phyloP scores from a whole-genome alignment of 2,329 filamentous ascomycete genomes.

The Cordyceps fumosorosea region DNA sequence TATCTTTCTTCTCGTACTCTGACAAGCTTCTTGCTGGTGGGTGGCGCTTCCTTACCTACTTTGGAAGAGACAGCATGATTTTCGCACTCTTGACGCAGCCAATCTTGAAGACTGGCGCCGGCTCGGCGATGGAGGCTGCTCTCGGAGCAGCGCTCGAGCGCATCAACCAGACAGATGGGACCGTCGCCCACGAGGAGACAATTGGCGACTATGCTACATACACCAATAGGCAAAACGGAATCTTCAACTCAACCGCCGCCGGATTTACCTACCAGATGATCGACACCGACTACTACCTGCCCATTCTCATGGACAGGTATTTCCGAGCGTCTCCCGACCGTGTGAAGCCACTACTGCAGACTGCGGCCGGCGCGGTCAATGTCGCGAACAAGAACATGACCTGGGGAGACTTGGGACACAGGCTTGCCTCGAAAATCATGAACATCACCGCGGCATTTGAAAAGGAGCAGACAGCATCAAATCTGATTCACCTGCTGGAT shows the following conservation, averaged over 20 bases:
- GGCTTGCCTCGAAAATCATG: conserved; percentile 54
- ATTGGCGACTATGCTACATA: conserved; percentile 60
- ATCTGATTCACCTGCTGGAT: conserved; percentile 51
- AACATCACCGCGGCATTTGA: conserved; percentile 48
- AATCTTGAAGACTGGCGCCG: conserved; percentile 48
- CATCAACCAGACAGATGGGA: conserved; percentile 52
- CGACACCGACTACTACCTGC: conserved; percentile 56
- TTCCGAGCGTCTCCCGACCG: conserved; percentile 39
- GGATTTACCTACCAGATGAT: conserved; percentile 56
- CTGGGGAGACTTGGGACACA: conserved; percentile 44
- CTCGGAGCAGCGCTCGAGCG: conserved; percentile 55
- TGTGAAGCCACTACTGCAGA: conserved; percentile 30
- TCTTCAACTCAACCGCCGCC: conserved; percentile 41
- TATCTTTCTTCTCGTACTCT: conserved; percentile 58
- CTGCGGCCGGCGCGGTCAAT: conserved; percentile 40
- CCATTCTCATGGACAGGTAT: conserved; percentile 51
- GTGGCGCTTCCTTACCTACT: conserved; percentile 62
- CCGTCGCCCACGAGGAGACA: conserved; percentile 58
- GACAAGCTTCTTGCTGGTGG: conserved; percentile 57
- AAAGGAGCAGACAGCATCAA: conserved; percentile 41
- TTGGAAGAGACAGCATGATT: conserved; percentile 60
- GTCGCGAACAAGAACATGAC: conserved; percentile 44
- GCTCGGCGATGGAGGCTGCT: conserved; percentile 53
- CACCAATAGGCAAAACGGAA: conserved; percentile 46
- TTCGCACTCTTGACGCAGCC: conserved; percentile 50